Evolutionary conservation across 805 yeast genomes (phyloP), one percentile per base, ranked within the genome.

Genomic region (Wickerhamiella australiensis): DNA sequence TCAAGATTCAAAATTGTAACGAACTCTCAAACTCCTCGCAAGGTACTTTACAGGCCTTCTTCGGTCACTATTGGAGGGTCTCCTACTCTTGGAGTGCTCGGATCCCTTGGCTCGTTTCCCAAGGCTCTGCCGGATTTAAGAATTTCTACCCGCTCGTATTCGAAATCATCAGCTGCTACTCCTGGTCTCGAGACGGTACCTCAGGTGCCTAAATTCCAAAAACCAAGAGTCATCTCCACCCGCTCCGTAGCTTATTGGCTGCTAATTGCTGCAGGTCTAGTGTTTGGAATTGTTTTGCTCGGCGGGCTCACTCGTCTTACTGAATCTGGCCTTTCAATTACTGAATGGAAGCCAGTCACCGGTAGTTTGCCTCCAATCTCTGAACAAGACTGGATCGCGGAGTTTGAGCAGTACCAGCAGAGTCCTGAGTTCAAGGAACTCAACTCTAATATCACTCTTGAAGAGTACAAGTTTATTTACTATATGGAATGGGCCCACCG

Each of bases 401-500:
- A 90, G 63, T 92, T 92, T 61, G 70, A 64, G 23, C 83, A 85
- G 61, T 92, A 92, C 65, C 72, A 80, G 58, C 75, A 76, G 18
- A 82, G 94, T 1, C 99, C 99, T 0, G 99, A 92, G 63, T 92
- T 85, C 65, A 77, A 81, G 62, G 84, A 80, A 58, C 72, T 92
- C 55, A 92, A 94, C 68, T 80, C 96, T 1, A 86, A 87, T 62
- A 84, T 86, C 62, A 80, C 85, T 17, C 65, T 92, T 52, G 95
- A 87, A 1, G 98, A 92, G 63, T 92, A 85, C 72, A 86, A 92
- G 66, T 90, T 87, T 63, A 92, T 92, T 55, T 92, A 82, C 69
- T 80, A 77, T 61, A 90, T 92, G 96, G 99, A 92, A 67, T 92
- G 98, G 99, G 80, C 82, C 41, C 99, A 92, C 65, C 75, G 98